Evolutionary conservation across 2,329 filamentous ascomycete species (phyloP), one percentile per base, ranked within the genome.

Genomic region (Arthrobotrys iridis): DNA sequence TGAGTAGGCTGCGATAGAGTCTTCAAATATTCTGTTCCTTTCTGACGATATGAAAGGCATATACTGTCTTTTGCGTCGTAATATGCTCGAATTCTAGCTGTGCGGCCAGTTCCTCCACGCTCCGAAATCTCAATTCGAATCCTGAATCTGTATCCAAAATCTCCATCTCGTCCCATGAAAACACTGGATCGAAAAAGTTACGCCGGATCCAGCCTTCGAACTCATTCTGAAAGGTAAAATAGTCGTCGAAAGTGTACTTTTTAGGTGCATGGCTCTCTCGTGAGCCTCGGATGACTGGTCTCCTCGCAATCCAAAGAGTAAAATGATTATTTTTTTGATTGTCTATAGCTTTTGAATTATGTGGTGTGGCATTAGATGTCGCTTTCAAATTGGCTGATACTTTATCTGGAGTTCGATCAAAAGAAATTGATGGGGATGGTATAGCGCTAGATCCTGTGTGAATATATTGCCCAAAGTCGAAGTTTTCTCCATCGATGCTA

Each of bases 111-210:
- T 33, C 41, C 4, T 62, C 41, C 8, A 37, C 1, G 1, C 8
- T 48, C 37, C 26, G 13, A 22, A 48, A 5, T 7, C n/a, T 33
- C 2, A 45, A n/a, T 43, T 35, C 15, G n/a, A 15, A 2, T 24
- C 58, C 1, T 37, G 8, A 2, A 10, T 50, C 11, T 4, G 20
- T 18, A 13, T 15, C 26, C 0, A 30, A 22, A 4, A 63, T 11
- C 5, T 63, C 41, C 59, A 63, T 63, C 2, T 6, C 28, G 2
- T 41, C 30, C 59, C 59, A 63, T 5, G 43, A 50, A 28, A 63
- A 63, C 20, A 7, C 4, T 6, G 59, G 59, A 18, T 63, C 43
- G 2, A 5, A 15, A 41, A 63, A 63, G 1, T 13, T 46, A 1
- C 28, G 3, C 2, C 4, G 0, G 28, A 63, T 50, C 59, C 59